Evolutionary conservation across 371 early-diverging fungal genomes (phyloP).

Genomic region (Dinochytrium kinnereticum): DNA sequence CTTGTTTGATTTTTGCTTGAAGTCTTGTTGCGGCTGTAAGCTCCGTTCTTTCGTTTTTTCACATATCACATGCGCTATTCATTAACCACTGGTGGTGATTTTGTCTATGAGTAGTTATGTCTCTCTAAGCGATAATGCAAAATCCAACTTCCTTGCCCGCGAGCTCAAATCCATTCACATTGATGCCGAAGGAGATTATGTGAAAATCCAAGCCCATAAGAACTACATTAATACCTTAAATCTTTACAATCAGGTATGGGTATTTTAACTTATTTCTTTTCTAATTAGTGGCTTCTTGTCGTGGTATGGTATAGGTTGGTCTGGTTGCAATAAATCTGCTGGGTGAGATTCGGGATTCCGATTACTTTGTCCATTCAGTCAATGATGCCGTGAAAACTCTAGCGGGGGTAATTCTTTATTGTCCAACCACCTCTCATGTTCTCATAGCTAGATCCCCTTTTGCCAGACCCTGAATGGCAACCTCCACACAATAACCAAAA

Average conservation of each 20-base stretch:
- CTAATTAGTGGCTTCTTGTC: too few species aligned
- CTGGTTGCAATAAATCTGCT: constrained; percentile 64
- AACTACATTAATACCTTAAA: constrained; percentile 75
- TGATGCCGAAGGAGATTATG: constrained; percentile 72
- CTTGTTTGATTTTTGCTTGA: background rate
- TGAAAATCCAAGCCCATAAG: constrained; percentile 71
- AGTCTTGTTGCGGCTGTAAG: too few species aligned
- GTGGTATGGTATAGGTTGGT: constrained; percentile 64
- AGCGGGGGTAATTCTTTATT: constrained; percentile 29
- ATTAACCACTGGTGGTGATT: constrained; percentile 1
- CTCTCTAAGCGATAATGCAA: constrained; percentile 58
- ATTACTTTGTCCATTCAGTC: constrained; percentile 22
- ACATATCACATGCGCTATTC: too few species aligned
- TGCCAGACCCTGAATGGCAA: constrained; percentile 8
- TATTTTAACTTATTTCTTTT: background rate
- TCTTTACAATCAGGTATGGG: constrained; percentile 72
- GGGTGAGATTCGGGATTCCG: constrained; percentile 46
- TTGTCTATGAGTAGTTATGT: constrained; percentile 43
- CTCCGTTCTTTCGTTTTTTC: too few species aligned
- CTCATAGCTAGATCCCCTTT: constrained; percentile 32
- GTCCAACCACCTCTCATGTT: background rate
- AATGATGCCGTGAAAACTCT: constrained; percentile 24
- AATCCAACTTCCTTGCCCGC: constrained; percentile 62
- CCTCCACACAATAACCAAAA: constrained; percentile 31
- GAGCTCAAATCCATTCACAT: constrained; percentile 79